A percentile compares a stretch with the other conserved stretches of the same genome.
These are phyloP conservation scores for Candida qinlingensis DNA, from an alignment of 805 yeast species.

Conservation along the genomic window DNA sequence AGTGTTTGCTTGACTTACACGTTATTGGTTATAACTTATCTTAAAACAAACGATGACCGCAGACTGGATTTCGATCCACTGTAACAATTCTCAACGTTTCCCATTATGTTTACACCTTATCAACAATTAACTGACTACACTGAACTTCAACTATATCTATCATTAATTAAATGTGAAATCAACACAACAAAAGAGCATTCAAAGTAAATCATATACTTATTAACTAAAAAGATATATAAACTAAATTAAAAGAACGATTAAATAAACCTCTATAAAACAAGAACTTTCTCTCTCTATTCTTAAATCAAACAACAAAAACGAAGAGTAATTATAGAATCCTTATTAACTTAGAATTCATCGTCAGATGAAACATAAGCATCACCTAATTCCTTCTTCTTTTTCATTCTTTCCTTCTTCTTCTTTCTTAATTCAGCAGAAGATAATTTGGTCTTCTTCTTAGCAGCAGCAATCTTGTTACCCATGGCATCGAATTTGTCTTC, in stretches of 20 bases:
- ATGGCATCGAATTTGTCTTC: slow-evolving; percentile 99
- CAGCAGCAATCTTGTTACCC: slow-evolving; percentile 99
- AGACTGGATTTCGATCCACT: too few species aligned
- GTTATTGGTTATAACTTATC: too few species aligned
- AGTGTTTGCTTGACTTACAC: too few species aligned
- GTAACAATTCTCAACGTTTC: too few species aligned
- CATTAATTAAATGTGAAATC: too few species aligned
- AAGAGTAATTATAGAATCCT: neutral
- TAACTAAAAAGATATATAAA: neutral
- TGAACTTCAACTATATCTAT: too few species aligned
- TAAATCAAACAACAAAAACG: neutral
- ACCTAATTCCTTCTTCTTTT: slow-evolving; percentile 99
- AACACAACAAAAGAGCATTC: too few species aligned
- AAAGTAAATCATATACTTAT: too few species aligned
- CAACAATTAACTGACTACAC: too few species aligned
- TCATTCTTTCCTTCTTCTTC: slow-evolving; percentile 99
- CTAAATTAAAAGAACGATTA: neutral
- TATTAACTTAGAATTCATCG: slow-evolving; percentile 62
- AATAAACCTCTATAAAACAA: neutral
- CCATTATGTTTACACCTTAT: too few species aligned
- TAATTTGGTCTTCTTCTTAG: slow-evolving; percentile 95
- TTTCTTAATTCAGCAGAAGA: slow-evolving; percentile 99
- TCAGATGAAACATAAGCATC: slow-evolving; percentile 98
- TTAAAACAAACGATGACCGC: too few species aligned
- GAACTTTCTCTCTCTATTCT: neutral